phyloP scores from a whole-genome alignment of 306 rosid species.

The Hylodesmum podocarpum region DNA sequence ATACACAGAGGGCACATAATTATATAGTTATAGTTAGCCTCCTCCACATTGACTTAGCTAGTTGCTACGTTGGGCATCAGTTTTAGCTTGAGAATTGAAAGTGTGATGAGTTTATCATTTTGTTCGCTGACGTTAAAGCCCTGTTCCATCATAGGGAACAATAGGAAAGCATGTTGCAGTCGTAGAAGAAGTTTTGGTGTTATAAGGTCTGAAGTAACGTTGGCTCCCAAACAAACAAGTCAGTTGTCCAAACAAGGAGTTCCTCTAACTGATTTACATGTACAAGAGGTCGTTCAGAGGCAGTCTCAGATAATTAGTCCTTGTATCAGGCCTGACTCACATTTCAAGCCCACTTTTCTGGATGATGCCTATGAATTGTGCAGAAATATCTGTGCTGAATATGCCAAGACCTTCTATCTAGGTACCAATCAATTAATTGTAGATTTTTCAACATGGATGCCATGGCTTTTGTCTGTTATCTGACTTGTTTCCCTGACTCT shows the following conservation, averaged over 20 bases:
- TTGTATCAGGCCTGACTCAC: conserved; percentile 22
- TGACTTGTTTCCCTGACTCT: background rate
- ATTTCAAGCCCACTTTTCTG: conserved; percentile 57
- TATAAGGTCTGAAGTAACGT: conserved; percentile 42
- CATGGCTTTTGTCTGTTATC: background rate
- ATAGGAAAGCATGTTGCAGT: conserved; percentile 6
- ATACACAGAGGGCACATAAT: background rate
- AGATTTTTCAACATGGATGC: background rate
- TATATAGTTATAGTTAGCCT: conserved; percentile 7
- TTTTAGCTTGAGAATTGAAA: conserved; percentile 2
- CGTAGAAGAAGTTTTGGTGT: conserved; percentile 25
- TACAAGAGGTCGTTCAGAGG: conserved; percentile 60
- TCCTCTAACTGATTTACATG: conserved; percentile 56
- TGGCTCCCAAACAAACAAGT: conserved; percentile 43
- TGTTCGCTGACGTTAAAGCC: conserved; percentile 40
- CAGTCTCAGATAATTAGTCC: conserved; percentile 44
- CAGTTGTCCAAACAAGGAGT: conserved; percentile 52
- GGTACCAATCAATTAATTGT: conserved; percentile 33
- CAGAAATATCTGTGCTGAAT: conserved; percentile 74
- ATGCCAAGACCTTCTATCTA: conserved; percentile 89
- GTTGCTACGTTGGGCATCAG: background rate
- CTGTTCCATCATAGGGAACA: conserved; percentile 25
- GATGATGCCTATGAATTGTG: conserved; percentile 73
- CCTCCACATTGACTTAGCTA: background rate
- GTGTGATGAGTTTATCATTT: conserved; percentile 51